A percentile compares a stretch with the other conserved stretches of the same genome.
Conservation (phyloP, 495 filamentous ascomycete genomes). For the Trichoderma virens region DNA sequence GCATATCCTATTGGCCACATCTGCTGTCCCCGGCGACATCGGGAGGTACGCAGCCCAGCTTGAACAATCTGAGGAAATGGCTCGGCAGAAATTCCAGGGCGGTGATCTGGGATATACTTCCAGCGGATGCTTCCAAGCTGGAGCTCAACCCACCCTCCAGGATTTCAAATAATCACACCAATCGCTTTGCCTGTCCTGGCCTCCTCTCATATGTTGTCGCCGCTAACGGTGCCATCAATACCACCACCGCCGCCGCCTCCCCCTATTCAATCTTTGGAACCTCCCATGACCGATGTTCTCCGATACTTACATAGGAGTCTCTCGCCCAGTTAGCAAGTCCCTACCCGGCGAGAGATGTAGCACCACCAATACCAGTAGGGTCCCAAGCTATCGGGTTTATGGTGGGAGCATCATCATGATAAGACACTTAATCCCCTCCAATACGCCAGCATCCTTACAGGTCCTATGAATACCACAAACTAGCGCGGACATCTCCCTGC, state of each 20-base stretch:
- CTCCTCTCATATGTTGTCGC: too few species aligned
- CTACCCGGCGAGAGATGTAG: background rate
- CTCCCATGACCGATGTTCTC: background rate
- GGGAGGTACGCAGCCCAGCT: slow-evolving; percentile 65
- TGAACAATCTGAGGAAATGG: slow-evolving; percentile 41
- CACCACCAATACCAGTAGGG: background rate
- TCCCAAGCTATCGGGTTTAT: background rate
- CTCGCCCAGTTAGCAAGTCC: background rate
- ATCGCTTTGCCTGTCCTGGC: background rate
- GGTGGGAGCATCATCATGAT: background rate
- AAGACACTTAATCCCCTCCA: background rate
- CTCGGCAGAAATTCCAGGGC: slow-evolving; percentile 23
- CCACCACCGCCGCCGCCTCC: too few species aligned
- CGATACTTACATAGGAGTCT: background rate
- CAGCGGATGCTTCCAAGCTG: slow-evolving; percentile 20
- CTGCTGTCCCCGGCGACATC: slow-evolving; percentile 54
- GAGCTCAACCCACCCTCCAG: slow-evolving; percentile 29
- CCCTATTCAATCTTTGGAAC: background rate
- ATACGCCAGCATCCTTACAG: slow-evolving; percentile 3
- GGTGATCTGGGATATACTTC: background rate
- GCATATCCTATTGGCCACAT: slow-evolving; percentile 58
- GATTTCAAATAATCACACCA: slow-evolving; percentile 45
- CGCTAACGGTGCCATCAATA: background rate
- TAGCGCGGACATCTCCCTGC: too few species aligned
- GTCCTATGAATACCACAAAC: too few species aligned